phyloP scores from a whole-genome alignment of 495 filamentous ascomycete species.

The Choiromyces venosus region DNA sequence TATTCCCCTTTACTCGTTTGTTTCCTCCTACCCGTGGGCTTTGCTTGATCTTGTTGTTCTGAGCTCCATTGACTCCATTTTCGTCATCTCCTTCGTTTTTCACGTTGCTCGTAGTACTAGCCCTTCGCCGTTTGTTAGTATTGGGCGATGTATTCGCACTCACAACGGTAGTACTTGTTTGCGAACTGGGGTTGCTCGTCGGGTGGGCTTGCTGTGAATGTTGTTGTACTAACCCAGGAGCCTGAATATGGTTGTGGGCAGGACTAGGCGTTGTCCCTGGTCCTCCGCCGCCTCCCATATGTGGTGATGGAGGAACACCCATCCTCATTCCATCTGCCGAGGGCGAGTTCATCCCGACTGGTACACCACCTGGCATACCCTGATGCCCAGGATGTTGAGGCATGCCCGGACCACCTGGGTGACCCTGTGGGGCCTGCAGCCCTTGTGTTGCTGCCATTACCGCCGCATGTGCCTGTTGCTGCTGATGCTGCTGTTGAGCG shows the following conservation, averaged over 20 bases:
- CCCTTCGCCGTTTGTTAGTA: conserved; percentile 59
- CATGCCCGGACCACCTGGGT: conserved; percentile 38
- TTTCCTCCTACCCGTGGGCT: conserved; percentile 34
- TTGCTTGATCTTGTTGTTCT: conserved; percentile 38
- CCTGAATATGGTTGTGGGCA: conserved; percentile 43
- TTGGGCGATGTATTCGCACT: conserved; percentile 67
- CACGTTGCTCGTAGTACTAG: conserved; percentile 52
- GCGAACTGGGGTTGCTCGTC: conserved; percentile 43
- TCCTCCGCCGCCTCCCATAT: conserved; percentile 38
- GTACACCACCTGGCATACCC: conserved; percentile 25
- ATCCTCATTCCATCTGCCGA: conserved; percentile 40
- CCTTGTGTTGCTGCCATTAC: conserved; percentile 24
- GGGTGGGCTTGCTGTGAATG: conserved; percentile 43
- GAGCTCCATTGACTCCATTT: conserved; percentile 31
- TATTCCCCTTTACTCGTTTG: conserved; percentile 39
- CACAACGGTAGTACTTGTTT: conserved; percentile 43
- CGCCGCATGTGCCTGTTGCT: conserved; percentile 30
- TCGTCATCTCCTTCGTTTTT: conserved; percentile 54
- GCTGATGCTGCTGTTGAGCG: conserved; percentile 31
- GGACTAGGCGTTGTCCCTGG: conserved; percentile 42
- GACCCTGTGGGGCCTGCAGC: conserved; percentile 30
- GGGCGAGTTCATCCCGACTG: conserved; percentile 38
- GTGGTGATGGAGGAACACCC: conserved; percentile 39
- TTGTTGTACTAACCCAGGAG: conserved; percentile 43
- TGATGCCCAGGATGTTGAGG: conserved; percentile 29